phyloP scores from a whole-genome alignment of 306 rosid species.

The Urtica urens region DNA sequence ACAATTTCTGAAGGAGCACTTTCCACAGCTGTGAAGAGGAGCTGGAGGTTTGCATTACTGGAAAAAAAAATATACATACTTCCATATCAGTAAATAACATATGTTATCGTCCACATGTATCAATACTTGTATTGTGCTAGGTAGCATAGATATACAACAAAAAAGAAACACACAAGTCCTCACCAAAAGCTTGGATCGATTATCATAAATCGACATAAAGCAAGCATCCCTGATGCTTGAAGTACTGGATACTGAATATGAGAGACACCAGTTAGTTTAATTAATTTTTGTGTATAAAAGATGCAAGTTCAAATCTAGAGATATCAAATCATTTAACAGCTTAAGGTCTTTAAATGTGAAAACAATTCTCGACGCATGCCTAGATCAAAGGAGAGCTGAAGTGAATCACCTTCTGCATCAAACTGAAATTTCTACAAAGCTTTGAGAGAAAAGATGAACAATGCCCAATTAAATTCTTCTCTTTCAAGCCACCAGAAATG shows the following conservation, averaged over 20 bases:
- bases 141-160: background rate
- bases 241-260: conserved; percentile 73
- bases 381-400: conserved; percentile 3
- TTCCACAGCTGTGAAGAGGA: conserved; percentile 85
- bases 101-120: no score
- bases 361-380: conserved; percentile 1
- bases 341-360: no score
- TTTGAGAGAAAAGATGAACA: conserved; percentile 69
- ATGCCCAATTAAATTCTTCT: conserved; percentile 66
- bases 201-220: conserved; percentile 86
- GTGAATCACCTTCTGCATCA: conserved; percentile 76
- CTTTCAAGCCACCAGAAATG: conserved; percentile 44
- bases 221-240: conserved; percentile 95
- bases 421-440: conserved; percentile 72
- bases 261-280: conserved; percentile 5
- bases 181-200: conserved; percentile 91
- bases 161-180: conserved; percentile 19
- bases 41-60: conserved; percentile 88
- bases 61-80: no score
- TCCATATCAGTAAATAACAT: no score
- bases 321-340: background rate
- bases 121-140: background rate
- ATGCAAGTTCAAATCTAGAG: background rate
- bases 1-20: conserved; percentile 69
- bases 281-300: no score